Conservation (phyloP, 1,284 basidiomycete genomes). For the Ganoderma meredithae region DNA sequence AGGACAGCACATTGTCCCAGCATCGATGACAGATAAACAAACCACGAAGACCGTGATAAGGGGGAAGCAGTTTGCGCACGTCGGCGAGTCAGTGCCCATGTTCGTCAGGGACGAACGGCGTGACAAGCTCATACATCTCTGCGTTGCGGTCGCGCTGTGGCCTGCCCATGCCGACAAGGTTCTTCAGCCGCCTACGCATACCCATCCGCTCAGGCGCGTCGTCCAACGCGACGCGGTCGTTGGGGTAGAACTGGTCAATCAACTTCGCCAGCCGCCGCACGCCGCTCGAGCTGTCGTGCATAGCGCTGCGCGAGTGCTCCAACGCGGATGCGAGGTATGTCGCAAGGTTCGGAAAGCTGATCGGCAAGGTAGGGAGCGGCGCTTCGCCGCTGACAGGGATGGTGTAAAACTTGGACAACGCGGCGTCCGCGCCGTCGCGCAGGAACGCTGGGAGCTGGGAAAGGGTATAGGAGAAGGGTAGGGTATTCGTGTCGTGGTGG, state of each 20-base stretch:
- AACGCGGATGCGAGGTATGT: constrained; percentile 76
- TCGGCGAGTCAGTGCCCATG: constrained; percentile 24
- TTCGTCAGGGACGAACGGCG: constrained; percentile 64
- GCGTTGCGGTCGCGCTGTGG: constrained; percentile 63
- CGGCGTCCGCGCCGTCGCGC: constrained; percentile 65
- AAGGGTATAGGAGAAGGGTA: constrained; percentile 76
- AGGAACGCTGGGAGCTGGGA: constrained; percentile 65
- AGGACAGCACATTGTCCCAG: background rate
- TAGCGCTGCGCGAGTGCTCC: constrained; percentile 67
- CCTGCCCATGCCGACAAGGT: constrained; percentile 64
- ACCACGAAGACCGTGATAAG: background rate
- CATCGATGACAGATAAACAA: background rate
- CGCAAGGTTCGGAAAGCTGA: constrained; percentile 76
- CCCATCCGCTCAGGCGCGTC: constrained; percentile 47
- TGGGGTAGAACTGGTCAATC: constrained; percentile 67
- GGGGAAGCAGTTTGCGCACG: background rate
- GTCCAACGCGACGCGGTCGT: constrained; percentile 44
- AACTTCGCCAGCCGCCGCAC: constrained; percentile 72
- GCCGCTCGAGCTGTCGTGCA: constrained; percentile 63
- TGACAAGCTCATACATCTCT: constrained; percentile 80
- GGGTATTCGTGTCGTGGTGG: constrained; percentile 63
- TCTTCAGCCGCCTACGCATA: constrained; percentile 58
- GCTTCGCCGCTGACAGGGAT: constrained; percentile 64
- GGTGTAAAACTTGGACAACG: constrained; percentile 71
- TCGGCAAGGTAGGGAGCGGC: constrained; percentile 74